Evolutionary conservation across 2,329 filamentous ascomycete species (phyloP), one percentile per base, ranked within the genome.

Genomic region (Diaporthe sp.): DNA sequence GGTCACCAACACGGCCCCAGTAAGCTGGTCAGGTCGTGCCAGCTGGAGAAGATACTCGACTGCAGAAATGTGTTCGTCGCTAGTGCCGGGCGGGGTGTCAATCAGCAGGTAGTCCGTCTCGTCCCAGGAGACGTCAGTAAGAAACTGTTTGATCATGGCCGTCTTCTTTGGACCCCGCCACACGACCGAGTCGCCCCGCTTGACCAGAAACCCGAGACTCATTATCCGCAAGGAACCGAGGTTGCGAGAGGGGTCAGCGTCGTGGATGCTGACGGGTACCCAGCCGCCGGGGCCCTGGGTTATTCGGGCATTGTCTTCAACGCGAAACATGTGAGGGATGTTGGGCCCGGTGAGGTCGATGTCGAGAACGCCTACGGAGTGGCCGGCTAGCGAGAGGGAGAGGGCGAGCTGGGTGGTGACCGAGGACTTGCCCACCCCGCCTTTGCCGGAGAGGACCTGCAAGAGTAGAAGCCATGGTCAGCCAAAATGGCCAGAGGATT

Each of bases 81-180:
- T 97, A 2, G 97, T 99, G 3, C 97, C 97, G 0, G 97, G 97
- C 17, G 97, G 97, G 4, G 97, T 99, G 84, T 99, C 97, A 81
- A 99, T 95, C 76, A 99, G 90, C 0, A 99, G 89, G 82, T 95
- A 98, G 83, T 98, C 96, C n/a, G 95, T 91, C 34, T 93, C 90
- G 72, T 91, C 90, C 97, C 97, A 98, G 42, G 95, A 89, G 6
- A 98, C 96, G 81, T 98, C 96, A 1, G 94, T 94, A 39, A 99
- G 88, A 82, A 99, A 99, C 84, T 99, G 97, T 55, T 96, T 92
- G 75, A 99, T 95, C 97, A 99, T 99, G 70, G 97, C 97, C 6
- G 97, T 99, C 87, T 99, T 99, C 86, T 99, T 99, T 3, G 97
- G 97, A 0, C 97, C 97, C 72, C 97, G 92, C 97, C 97, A 99